Base-by-base conservation (phyloP, 163 green algal genomes). In the Scenedesmus sp. region DNA sequence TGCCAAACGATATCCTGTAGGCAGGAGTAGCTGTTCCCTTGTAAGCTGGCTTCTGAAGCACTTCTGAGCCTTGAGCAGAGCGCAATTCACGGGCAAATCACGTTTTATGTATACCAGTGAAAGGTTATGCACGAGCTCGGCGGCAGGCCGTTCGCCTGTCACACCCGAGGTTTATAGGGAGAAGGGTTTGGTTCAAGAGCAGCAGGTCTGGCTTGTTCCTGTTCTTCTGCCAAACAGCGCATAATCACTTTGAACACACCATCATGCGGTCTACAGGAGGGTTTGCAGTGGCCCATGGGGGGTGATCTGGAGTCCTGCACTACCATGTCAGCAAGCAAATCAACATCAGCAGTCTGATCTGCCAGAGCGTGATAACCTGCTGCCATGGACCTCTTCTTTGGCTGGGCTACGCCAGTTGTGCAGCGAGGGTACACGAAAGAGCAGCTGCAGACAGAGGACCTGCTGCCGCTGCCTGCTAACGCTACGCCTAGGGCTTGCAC, bases 401-500 rank as follows among this genome's bases (percentile, higher is more conserved):
- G 60, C 16, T 94, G 91, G 89, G 93, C 96, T 6, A 92, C 91
- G n/a, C 93, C 90, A 18, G 73, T 97, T 10, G 89, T 96, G 67
- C 57, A 70, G 0, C n/a, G 86, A 16, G 94, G 95, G 23, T 74
- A 56, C 3, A 34, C 52, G 15, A 67, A 90, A 67, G 77, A 88
- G 15, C 94, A 94, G 84, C 93, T 97, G 66, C 73, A 93, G 12
- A 46, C 83, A 18, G 57, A 73, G 18, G 95, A 97, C 87, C 79
- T 96, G 66, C 92, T 94, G 1, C 57, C 55, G 6, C 77, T 95
- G 70, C 89, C 92, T 15, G 55, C 15, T 52, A 26, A 55, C 6
- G 60, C 91, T 46, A 34, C 60, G 76, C 93, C 91, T 12, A 46
- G 46, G 10, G 52, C 57, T 15, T 97, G 95, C 84, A 90, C 86